Evolutionary conservation across 2,329 filamentous ascomycete species (phyloP), one percentile per base, ranked within the genome.

Genomic region (Ambrosiella beaveri): DNA sequence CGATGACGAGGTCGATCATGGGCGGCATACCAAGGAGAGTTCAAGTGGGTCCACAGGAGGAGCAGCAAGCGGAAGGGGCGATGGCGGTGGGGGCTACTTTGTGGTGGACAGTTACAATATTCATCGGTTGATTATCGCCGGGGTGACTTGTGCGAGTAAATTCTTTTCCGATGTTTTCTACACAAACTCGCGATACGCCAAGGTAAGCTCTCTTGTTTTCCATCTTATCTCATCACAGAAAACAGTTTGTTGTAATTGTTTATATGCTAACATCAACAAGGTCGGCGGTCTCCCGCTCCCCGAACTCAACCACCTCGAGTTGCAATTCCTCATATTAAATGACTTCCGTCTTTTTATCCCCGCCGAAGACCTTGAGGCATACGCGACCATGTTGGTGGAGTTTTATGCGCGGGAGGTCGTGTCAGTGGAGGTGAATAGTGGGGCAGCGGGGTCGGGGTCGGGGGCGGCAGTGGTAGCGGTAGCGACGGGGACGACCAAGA

Each of bases 81-180:
- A 12, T 47, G 19, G 44, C 13, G 44, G 44, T 15, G 37, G 51
- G 4, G 80, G 78, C 7, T 81, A 79, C 61, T 97, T 98, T 67
- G 91, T 97, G 45, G 93, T 97, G 9, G 93, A 98, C 71, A 97
- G 93, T 72, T 98, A 93, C 74, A 98, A 98, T 71, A 97, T 98
- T 63, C 93, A 98, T 68, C 84, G 93, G 58, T 75, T 98, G 58
- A 90, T 97, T 57, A 98, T 98, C 68, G 88, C 93, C 1, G 93
- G 91, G 40, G 93, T 98, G 50, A 98, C 93, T 2, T 97, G 93
- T 70, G 90, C 93, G 4, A 97, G 91, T 79, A 98, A 98, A 71
- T 98, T 97, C 76, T 98, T 98, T 71, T 97, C 91, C 4, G 81
- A 98, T 71, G 91, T 97, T 45, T 98, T 98, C 66, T 98, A 97